Evolutionary conservation across 352 stramenopile species (phyloP).

Genomic region (Sclerospora graminicola): DNA sequence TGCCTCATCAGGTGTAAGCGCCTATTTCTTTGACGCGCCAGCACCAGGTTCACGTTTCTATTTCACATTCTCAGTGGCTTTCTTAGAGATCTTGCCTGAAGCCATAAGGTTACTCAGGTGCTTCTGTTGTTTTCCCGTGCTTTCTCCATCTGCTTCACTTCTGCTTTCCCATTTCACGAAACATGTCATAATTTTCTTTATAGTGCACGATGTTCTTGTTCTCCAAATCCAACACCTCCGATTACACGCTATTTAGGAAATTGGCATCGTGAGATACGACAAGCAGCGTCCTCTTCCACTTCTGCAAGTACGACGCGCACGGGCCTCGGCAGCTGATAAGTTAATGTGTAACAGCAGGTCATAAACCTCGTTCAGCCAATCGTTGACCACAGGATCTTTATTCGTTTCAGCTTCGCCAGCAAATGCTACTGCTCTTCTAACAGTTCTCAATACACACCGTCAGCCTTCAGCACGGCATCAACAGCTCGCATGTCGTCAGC

Average conservation of each 20-base stretch:
- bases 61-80: constrained; percentile 85
- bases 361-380: constrained; percentile 88
- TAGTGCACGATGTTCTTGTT: constrained; percentile 96
- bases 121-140: constrained; percentile 99
- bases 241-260: constrained; percentile 98
- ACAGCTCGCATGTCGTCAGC: constrained; percentile 97
- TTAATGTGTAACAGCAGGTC: constrained; percentile 97
- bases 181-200: constrained; percentile 99
- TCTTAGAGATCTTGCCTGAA: constrained; percentile 77
- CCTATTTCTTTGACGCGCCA: constrained; percentile 89
- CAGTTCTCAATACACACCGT: constrained; percentile 94
- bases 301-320: constrained; percentile 93
- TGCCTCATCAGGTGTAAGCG: constrained; percentile 82
- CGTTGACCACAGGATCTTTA: constrained; percentile 49
- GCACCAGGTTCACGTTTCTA: constrained; percentile 93
- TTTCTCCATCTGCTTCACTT: constrained; percentile 95
- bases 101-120: constrained; percentile 87
- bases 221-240: constrained; percentile 98
- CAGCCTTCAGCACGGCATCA: constrained; percentile 96
- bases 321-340: constrained; percentile 90
- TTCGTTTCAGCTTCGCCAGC: constrained; percentile 78
- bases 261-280: constrained; percentile 99
- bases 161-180: constrained; percentile 96
- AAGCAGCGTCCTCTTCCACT: constrained; percentile 92
- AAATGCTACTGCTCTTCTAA: constrained; percentile 90